These are phyloP conservation scores for Candida parachauliodes DNA, from an alignment of 805 yeast genomes.

Conservation along the genomic window DNA sequence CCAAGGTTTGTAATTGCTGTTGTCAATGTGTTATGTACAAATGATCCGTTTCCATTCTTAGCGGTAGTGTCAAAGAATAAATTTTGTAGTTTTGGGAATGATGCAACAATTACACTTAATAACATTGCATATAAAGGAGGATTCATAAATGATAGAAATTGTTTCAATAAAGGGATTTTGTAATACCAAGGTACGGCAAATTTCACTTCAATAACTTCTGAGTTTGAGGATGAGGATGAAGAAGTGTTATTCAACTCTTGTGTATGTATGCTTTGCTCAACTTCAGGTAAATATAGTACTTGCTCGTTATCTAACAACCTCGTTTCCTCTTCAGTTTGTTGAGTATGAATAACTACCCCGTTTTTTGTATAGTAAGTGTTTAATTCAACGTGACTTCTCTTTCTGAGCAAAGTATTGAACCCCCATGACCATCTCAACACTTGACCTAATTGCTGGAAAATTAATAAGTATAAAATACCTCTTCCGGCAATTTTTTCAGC, in stretches of 20 bases:
- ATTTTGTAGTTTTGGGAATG: conserved; percentile 54
- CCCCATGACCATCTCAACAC: conserved; percentile 88
- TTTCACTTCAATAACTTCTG: not conserved
- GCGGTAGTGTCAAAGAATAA: conserved; percentile 47
- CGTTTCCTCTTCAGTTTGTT: conserved; percentile 4
- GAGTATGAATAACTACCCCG: conserved; percentile 7
- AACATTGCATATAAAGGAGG: conserved; percentile 84
- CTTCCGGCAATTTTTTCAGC: conserved; percentile 72
- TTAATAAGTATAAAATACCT: conserved; percentile 68
- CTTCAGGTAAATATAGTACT: conserved; percentile 1
- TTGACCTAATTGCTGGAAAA: conserved; percentile 82
- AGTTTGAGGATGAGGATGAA: not conserved
- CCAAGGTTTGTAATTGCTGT: conserved; percentile 65
- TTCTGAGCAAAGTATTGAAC: conserved; percentile 62
- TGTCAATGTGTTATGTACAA: conserved; percentile 62
- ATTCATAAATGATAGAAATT: conserved; percentile 52
- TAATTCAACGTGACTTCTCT: conserved; percentile 39
- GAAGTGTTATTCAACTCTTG: not conserved
- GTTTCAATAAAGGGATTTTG: conserved; percentile 12
- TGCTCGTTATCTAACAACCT: conserved; percentile 7
- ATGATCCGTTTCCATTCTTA: conserved; percentile 35
- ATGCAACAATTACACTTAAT: conserved; percentile 64
- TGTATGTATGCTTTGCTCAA: not conserved
- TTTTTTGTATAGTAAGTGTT: conserved; percentile 16
- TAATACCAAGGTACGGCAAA: not conserved